phyloP scores from a whole-genome alignment of 2,329 filamentous ascomycete genomes.

The Fusarium liriodendri region DNA sequence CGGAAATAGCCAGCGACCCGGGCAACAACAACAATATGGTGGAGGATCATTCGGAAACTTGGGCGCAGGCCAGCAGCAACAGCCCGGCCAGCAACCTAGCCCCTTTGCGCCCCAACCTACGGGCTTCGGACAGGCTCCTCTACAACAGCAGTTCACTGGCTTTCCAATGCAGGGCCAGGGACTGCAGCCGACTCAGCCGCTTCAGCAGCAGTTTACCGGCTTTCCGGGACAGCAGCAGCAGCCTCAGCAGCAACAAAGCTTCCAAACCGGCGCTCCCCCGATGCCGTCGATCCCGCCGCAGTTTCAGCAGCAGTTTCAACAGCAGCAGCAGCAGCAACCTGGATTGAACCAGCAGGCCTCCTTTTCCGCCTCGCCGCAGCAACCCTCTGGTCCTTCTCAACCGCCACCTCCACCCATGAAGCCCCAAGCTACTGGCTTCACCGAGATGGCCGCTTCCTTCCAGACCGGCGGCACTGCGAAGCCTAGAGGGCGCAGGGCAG shows the following conservation, averaged over 20 bases:
- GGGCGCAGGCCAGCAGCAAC: conserved; percentile 57
- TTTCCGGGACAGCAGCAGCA: conserved; percentile 62
- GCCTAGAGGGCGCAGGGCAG: conserved; percentile 57
- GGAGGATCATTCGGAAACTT: conserved; percentile 59
- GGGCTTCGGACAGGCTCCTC: conserved; percentile 63
- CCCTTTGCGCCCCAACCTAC: conserved; percentile 70
- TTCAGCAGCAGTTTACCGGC: conserved; percentile 77
- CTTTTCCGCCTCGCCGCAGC: conserved; percentile 63
- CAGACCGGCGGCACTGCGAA: conserved; percentile 62
- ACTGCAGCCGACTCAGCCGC: conserved; percentile 68
- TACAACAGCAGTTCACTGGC: conserved; percentile 71
- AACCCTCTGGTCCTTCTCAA: conserved; percentile 59
- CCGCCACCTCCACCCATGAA: conserved; percentile 71
- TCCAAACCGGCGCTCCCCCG: conserved; percentile 69
- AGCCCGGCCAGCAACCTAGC: conserved; percentile 61
- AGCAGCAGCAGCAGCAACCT: conserved; percentile 61
- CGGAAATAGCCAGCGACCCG: conserved; percentile 78
- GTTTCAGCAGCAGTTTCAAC: conserved; percentile 69
- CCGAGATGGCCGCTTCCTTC: conserved; percentile 75
- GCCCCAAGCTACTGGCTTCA: conserved; percentile 74
- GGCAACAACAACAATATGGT: conserved; percentile 60
- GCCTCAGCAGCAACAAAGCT: conserved; percentile 66
- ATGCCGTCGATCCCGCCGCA: conserved; percentile 70
- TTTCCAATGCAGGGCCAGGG: conserved; percentile 64
- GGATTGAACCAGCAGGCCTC: conserved; percentile 56